Conservation (phyloP, 805 yeast species). For the Priceomyces fermenticarens region DNA sequence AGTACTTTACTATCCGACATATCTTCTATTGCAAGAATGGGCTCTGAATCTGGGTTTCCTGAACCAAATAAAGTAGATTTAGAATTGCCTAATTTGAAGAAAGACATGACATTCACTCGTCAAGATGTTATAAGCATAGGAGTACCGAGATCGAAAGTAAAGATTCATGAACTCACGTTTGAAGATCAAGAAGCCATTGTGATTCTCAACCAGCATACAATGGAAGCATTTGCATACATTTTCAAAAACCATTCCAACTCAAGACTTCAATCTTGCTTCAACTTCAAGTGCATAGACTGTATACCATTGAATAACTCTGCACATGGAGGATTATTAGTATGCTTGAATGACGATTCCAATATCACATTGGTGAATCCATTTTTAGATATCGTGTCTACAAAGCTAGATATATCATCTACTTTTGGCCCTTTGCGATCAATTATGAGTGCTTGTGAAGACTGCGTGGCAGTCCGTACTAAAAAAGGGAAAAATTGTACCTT, state of each 20-base stretch:
- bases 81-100: conserved; percentile 42
- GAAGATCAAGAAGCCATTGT: conserved; percentile 62
- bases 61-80: conserved; percentile 19
- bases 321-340: conserved; percentile 45
- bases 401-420: conserved; percentile 15
- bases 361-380: conserved; percentile 55
- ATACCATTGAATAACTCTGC: conserved; percentile 29
- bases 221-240: conserved; percentile 49
- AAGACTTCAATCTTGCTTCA: conserved; percentile 28
- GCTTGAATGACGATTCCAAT: conserved; percentile 33
- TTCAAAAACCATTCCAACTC: conserved; percentile 40
- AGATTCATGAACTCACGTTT: conserved; percentile 33
- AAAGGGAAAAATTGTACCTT: conserved; percentile 22
- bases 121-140: conserved; percentile 42
- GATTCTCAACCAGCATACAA: conserved; percentile 42
- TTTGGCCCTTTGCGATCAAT: conserved; percentile 19
- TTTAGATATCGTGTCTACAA: conserved; percentile 43
- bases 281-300: conserved; percentile 33
- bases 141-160: conserved; percentile 20
- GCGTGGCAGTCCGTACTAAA: conserved; percentile 21
- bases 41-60: conserved; percentile 31
- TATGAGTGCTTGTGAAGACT: conserved; percentile 26
- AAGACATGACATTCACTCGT: conserved; percentile 70
- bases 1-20: conserved; percentile 41
- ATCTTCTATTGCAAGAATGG: conserved; percentile 46